Evolutionary conservation across 495 filamentous ascomycete genomes (phyloP), one percentile per base, ranked within the genome.

Genomic region (Delitschia confertaspora): DNA sequence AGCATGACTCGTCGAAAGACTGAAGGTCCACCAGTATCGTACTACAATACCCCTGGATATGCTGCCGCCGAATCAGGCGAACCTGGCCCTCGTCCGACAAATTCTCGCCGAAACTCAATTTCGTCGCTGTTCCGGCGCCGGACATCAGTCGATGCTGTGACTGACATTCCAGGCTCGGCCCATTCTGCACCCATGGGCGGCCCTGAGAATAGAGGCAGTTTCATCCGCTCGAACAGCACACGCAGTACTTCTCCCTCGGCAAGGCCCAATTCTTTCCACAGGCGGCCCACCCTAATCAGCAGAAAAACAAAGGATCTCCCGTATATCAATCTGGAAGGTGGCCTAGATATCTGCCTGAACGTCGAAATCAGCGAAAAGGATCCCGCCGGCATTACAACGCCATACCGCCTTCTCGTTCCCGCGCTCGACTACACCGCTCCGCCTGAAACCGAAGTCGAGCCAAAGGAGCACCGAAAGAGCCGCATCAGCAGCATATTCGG

Each of bases 341-440:
- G 85, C 2, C 68, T 98, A 17, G 86, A 94, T 38, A 77, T 98
- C 20, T 79, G 73, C 7, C 61, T 98, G 20, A 89, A 93, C 52
- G 75, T 91, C 53, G 91, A 98, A 65, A 75, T 95, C 50, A 83
- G 77, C 51, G 76, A 82, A 20, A 73, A 75, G 44, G 85, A 96
- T 55, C 91, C 93, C 0, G 74, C 80, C 0, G 93, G 91, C n/a
- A 82, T 81, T 51, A 98, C 91, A 2, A 73, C 76, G 32, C 82
- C 86, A 22, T 98, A 98, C 60, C 72, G 88, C 16, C 61, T 96
- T 18, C 73, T 95, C 0, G 80, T 98, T 8, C 91, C 91, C 5
- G 75, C 75, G 40, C 66, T 98, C 19, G 62, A 62, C 40, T 78
- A 76, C 51, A 63, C 71, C 3, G 70, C 27, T 1, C 43, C 38